phyloP scores from a whole-genome alignment of 108 stramenopile genomes.

The Thalassiosira profunda region DNA sequence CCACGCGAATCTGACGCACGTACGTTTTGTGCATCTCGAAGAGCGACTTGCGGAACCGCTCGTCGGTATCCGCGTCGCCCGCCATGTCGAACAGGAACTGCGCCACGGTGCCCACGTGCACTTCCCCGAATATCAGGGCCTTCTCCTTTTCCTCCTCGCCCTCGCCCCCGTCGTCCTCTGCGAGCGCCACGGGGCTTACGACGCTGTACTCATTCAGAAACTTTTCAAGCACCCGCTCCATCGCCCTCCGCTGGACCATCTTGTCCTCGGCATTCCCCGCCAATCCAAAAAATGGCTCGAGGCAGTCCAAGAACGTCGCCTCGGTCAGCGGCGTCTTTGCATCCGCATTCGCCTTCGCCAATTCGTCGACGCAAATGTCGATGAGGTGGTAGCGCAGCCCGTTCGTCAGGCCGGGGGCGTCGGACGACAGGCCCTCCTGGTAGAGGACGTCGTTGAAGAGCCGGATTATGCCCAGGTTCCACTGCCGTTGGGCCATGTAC shows the following conservation, averaged over 20 bases:
- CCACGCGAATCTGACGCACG: slow-evolving; percentile 69
- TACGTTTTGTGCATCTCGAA: slow-evolving; percentile 91
- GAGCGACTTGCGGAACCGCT: slow-evolving; percentile 67
- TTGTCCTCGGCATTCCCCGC: slow-evolving; percentile 73
- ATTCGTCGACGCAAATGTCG: slow-evolving; percentile 86
- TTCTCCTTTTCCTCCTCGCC: slow-evolving; percentile 43
- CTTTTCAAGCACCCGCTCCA: slow-evolving; percentile 80
- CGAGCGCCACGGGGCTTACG: slow-evolving; percentile 34
- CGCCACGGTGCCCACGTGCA: slow-evolving; percentile 86
- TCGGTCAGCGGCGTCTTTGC: slow-evolving; percentile 77
- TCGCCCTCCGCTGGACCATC: slow-evolving; percentile 69
- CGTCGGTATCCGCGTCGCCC: slow-evolving; percentile 74
- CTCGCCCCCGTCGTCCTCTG: slow-evolving; percentile 31
- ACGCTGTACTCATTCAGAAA: slow-evolving; percentile 85
- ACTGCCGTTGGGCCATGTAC: slow-evolving; percentile 87
- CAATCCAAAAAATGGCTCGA: slow-evolving; percentile 89
- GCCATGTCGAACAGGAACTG: slow-evolving; percentile 87
- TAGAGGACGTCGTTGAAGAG: slow-evolving; percentile 90
- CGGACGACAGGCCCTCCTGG: slow-evolving; percentile 77
- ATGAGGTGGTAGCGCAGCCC: slow-evolving; percentile 91
- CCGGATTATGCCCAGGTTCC: slow-evolving; percentile 85
- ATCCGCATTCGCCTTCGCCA: slow-evolving; percentile 73
- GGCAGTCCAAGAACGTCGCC: slow-evolving; percentile 82
- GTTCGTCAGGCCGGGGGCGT: slow-evolving; percentile 70
- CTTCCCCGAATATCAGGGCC: slow-evolving; percentile 61